phyloP scores from a whole-genome alignment of 352 stramenopile species.

The Globisporangium echinulatum region DNA sequence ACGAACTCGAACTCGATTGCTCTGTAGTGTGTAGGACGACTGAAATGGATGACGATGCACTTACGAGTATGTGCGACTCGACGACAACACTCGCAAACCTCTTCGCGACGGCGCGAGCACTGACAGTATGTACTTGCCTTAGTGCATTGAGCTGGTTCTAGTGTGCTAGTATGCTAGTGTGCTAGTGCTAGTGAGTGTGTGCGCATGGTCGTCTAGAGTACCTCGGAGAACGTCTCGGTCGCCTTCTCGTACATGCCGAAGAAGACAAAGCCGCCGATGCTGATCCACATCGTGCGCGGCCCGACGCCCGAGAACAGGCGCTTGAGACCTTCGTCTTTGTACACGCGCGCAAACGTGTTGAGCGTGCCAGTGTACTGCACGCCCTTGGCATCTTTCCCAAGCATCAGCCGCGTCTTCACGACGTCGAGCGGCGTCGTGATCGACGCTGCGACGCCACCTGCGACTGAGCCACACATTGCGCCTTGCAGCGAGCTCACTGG shows the following conservation, averaged over 20 bases:
- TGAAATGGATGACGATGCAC: too few relatives aligned
- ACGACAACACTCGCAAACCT: too few relatives aligned
- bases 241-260: constrained; percentile 98
- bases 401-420: constrained; percentile 98
- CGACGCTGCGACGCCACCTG: constrained; percentile 92
- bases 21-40: too few relatives aligned
- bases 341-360: constrained; percentile 89
- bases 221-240: constrained; percentile 56
- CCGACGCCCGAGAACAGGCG: constrained; percentile 94
- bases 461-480: constrained; percentile 93
- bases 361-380: constrained; percentile 88
- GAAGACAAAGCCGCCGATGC: constrained; percentile 99
- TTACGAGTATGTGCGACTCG: too few relatives aligned
- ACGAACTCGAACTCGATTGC: too few relatives aligned
- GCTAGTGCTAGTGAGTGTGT: too few relatives aligned
- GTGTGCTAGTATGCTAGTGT: too few relatives aligned
- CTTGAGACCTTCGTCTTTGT: constrained; percentile 85
- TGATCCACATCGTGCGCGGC: constrained; percentile 98
- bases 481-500: constrained; percentile 89
- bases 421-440: constrained; percentile 99
- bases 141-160: too few relatives aligned
- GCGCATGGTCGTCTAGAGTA: constrained; percentile 16
- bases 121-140: too few relatives aligned
- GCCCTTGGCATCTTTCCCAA: constrained; percentile 92
- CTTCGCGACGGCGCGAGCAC: too few relatives aligned